Evolutionary conservation across 2,329 filamentous ascomycete species (phyloP), one percentile per base, ranked within the genome.

Genomic region (Chalaropsis thielavioides): DNA sequence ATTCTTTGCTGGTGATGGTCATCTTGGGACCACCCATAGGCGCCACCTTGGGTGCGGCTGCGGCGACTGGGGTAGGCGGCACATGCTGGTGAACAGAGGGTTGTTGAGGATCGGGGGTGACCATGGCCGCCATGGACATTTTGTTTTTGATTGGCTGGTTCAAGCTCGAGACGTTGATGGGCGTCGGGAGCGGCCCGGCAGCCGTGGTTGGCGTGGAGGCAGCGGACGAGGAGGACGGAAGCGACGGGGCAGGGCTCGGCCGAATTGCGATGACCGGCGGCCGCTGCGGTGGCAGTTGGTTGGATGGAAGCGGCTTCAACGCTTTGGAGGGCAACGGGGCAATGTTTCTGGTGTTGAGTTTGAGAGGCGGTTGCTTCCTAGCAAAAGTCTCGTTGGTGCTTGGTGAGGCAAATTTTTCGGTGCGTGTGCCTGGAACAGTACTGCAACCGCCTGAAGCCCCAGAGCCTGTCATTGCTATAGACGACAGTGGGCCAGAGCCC

Each of bases 1-100:
- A 94, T 83, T 92, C 88, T 74, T 86, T 92, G 70, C 83, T 88
- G 43, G 89, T 92, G 73, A 92, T 83, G 63, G 80, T 83, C 63
- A 78, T 74, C 71, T 80, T 80, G 61, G 78, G 78, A 44, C 72
- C 70, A 68, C 78, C 78, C 64, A 73, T 70, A 13, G 66, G 66
- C 40, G 62, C 60, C 31, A 63, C 27, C 17, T 35, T 62, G 24
- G 43, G 41, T 10, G 40, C 41, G 15, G 40, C 63, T 6, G 59
- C 38, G 15, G 59, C 49, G 27, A 59, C 41, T 13, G 62, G 40
- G 31, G 60, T 63, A 58, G 54, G 19, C 15, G 59, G 59, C 63
- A 38, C 49, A 46, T 44, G 43, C 43, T 46, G 64, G 22, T 67
- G 63, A 27, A 66, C 58, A 46, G 56, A 59, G 15, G 71, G 70